Conservation (phyloP, 768 basidiomycete species). For the Suillus sp. region DNA sequence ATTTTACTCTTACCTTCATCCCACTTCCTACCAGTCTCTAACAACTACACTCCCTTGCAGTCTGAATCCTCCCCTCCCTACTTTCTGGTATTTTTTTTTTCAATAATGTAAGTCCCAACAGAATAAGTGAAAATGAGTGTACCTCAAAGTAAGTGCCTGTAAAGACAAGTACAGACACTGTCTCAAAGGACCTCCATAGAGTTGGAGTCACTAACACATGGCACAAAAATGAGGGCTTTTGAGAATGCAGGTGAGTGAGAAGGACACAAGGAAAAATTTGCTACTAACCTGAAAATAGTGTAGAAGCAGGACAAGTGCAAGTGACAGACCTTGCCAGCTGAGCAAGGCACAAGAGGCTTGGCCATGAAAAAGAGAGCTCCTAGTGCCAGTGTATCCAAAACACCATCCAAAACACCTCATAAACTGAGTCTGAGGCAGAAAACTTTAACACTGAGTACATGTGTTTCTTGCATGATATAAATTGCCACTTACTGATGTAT, state of each 20-base stretch:
- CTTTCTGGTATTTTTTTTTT: neutral
- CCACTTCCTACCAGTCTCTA: neutral
- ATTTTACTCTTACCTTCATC: slow-evolving; percentile 3
- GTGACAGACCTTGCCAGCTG: neutral
- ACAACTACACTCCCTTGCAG: neutral
- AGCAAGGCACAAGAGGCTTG: neutral
- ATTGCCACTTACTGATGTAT: neutral
- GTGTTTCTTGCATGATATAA: neutral
- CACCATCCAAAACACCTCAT: neutral
- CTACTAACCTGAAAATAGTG: neutral
- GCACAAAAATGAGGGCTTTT: neutral
- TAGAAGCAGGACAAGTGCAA: neutral
- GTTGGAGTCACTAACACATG: neutral
- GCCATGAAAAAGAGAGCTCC: neutral
- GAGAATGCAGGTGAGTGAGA: slow-evolving; percentile 4
- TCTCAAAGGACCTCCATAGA: neutral
- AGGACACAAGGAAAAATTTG: neutral
- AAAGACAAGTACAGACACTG: neutral
- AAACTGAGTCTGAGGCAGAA: neutral
- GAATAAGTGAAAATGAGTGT: neutral
- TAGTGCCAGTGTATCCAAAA: neutral
- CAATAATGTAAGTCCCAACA: neutral
- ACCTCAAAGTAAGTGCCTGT: neutral
- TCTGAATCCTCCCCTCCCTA: neutral
- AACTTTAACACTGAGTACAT: neutral